Evolutionary conservation across 2,329 filamentous ascomycete species (phyloP), one percentile per base, ranked within the genome.

Genomic region (Epichloe gansuensis): DNA sequence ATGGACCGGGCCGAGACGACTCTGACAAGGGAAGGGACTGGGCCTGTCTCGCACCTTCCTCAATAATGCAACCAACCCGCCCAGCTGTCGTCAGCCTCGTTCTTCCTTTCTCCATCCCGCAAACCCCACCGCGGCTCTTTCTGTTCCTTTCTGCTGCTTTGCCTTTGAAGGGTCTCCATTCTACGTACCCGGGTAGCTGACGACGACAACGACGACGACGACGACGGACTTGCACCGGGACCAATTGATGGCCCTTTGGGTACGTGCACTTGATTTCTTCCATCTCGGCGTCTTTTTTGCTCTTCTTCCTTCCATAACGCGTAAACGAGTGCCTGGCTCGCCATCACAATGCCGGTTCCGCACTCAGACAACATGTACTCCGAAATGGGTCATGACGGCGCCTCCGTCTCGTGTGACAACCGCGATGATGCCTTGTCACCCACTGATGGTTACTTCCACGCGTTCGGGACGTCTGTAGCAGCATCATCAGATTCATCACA

Each of bases 371-470:
- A 73, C 55, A 61, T 75, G 55, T 73, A 74, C 64, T 72, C 71
- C 53, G 66, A 63, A 41, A 49, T 49, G 48, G 53, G 50, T 21
- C 49, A 54, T 31, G 56, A 62, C 50, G 38, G 15, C 21, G 44
- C 43, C 4, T 51, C 21, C 17, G 68, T 71, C 62, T 69, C 69
- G 47, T 64, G 63, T 53, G 62, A 68, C 40, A 59, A 68, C 44
- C 39, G 34, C 13, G 60, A 63, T 50, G 64, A 68, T 51, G 64
- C 65, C 41, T 63, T 75, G 52, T 77, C 74, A 34, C 74, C 74
- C 40, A 70, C 73, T n/a, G 72, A 78, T 54, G 74, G 74, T 38
- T 76, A 75, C 68, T 77, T 77, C 60, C 66, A 68, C 58, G 64
- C 66, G 61, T 69, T 69, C 31, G 67, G 65, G 52, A 55, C 55